Conservation (phyloP, 805 yeast species). For the Lipomyces anomalus region DNA sequence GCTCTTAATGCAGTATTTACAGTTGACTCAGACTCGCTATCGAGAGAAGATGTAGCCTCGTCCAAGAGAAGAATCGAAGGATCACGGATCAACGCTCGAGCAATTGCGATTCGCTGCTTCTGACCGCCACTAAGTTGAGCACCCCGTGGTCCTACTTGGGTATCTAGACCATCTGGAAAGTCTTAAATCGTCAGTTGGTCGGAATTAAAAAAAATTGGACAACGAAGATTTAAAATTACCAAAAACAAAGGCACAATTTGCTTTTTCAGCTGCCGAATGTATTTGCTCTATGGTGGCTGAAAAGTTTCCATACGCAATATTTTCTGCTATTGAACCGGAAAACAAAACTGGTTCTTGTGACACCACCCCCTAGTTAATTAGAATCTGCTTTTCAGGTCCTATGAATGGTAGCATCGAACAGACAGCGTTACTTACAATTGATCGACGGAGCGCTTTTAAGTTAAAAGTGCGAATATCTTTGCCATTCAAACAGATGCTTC, state of each 20-base stretch:
- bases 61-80: slow-evolving; percentile 53
- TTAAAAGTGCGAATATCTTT: slow-evolving; percentile 70
- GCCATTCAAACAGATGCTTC: slow-evolving; percentile 72
- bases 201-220: slow-evolving; percentile 12
- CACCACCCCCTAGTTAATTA: slow-evolving; percentile 86
- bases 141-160: slow-evolving; percentile 45
- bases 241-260: slow-evolving; percentile 47
- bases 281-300: slow-evolving; percentile 59
- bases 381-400: too few relatives aligned
- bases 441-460: slow-evolving; percentile 64
- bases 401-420: too few relatives aligned
- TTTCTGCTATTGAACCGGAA: slow-evolving; percentile 81
- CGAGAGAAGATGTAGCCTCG: slow-evolving; percentile 52
- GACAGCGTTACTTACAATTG: too few relatives aligned
- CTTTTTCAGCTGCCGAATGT: slow-evolving; percentile 37
- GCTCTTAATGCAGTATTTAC: slow-evolving; percentile 56
- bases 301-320: slow-evolving; percentile 75
- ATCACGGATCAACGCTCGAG: slow-evolving; percentile 52
- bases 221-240: slow-evolving; percentile 12
- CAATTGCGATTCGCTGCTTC: slow-evolving; percentile 58
- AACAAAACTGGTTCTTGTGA: slow-evolving; percentile 96
- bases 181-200: slow-evolving; percentile 24
- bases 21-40: slow-evolving; percentile 56
- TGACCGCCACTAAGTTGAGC: slow-evolving; percentile 58
- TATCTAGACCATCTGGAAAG: slow-evolving; percentile 56